Evolutionary conservation across 306 rosid genomes (phyloP).

Genomic region (Astragalus membranaceus): DNA sequence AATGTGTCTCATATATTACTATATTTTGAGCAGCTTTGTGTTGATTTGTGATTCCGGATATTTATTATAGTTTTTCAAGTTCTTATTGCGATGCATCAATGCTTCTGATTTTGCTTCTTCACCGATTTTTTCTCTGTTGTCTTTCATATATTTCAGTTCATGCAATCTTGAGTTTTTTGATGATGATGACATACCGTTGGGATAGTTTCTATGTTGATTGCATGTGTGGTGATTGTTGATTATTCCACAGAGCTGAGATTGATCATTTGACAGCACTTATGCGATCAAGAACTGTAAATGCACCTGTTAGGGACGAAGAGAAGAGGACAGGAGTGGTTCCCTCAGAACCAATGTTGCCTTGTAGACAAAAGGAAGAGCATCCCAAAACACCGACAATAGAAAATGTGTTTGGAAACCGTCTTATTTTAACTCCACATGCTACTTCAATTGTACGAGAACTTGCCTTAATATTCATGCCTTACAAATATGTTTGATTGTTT

Average conservation of each 20-base stretch:
- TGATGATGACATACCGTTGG: neutral
- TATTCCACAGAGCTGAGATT: constrained; percentile 68
- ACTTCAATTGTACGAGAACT: constrained; percentile 45
- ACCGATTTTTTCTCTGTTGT: neutral
- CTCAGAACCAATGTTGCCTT: constrained; percentile 27
- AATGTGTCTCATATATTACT: neutral
- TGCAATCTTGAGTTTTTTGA: neutral
- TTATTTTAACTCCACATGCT: constrained; percentile 37
- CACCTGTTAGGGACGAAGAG: constrained; percentile 39
- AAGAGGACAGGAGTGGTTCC: constrained; percentile 35
- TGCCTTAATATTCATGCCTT: neutral
- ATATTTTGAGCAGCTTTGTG: neutral
- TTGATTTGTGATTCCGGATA: no score
- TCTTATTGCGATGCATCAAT: neutral
- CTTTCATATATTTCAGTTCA: neutral
- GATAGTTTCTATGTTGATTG: neutral
- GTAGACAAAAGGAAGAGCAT: constrained; percentile 33
- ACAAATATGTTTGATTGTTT: neutral
- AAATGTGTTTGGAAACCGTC: constrained; percentile 34
- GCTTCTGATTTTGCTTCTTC: neutral
- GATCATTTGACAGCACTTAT: constrained; percentile 77
- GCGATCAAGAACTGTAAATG: constrained; percentile 60
- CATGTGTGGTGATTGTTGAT: constrained; percentile 9
- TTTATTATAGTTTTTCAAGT: neutral
- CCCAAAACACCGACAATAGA: constrained; percentile 26